phyloP scores from a whole-genome alignment of 169 alveolate species.

The Toxoplasma gondii region DNA sequence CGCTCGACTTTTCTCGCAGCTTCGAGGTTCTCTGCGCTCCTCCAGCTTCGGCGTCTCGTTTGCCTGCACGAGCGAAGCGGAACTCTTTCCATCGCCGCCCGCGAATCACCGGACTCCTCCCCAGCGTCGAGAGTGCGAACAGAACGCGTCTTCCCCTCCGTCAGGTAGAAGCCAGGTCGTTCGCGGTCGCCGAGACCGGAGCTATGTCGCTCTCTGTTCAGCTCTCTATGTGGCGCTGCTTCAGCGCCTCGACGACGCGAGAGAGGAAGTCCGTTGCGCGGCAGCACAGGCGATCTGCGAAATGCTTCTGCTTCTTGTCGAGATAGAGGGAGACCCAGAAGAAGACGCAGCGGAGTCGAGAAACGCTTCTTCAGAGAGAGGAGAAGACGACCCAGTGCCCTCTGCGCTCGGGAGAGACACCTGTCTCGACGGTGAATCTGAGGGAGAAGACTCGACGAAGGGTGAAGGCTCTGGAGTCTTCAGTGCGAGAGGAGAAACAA shows the following conservation, averaged over 20 bases:
- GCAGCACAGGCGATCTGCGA: constrained; percentile 45
- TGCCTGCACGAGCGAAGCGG: background rate
- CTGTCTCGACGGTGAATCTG: background rate
- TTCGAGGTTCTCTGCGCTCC: background rate
- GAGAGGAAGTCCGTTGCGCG: constrained; percentile 52
- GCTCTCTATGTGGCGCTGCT: constrained; percentile 46
- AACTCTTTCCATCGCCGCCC: background rate
- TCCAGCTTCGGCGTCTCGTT: background rate
- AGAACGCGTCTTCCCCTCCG: background rate
- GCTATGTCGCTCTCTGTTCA: background rate
- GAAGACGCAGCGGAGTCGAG: background rate
- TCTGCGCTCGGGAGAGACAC: background rate
- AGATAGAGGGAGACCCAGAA: background rate
- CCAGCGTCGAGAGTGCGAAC: background rate
- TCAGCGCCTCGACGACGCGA: constrained; percentile 71
- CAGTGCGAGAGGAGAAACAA: background rate
- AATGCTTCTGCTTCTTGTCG: background rate
- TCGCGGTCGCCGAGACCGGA: background rate
- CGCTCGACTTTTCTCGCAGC: background rate
- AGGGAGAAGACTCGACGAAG: background rate
- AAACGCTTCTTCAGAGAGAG: background rate
- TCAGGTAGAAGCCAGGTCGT: background rate
- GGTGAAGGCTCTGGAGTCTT: background rate
- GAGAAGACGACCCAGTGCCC: too few relatives aligned
- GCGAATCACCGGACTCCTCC: background rate